These are phyloP conservation scores for Epithemia pelagica DNA, from an alignment of 108 stramenopile genomes.

Conservation along the genomic window DNA sequence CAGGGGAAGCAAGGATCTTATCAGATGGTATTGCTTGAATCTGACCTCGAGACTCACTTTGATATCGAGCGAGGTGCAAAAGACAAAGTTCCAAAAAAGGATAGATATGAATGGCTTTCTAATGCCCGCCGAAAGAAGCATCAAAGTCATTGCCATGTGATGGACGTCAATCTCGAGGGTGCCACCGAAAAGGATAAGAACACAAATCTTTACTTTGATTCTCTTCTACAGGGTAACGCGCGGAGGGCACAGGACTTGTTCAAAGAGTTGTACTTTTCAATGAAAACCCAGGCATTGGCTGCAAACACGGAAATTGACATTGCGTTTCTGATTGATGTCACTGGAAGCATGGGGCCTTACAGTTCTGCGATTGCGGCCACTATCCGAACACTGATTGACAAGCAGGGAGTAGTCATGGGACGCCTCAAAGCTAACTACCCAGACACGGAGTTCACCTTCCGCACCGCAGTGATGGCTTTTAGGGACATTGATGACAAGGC, in stretches of 20 bases:
- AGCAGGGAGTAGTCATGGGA: neutral
- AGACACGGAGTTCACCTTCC: neutral
- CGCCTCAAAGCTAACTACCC: neutral
- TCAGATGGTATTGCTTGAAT: slow-evolving; percentile 40
- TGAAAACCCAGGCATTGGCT: neutral
- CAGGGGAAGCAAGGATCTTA: slow-evolving; percentile 58
- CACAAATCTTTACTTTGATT: slow-evolving; percentile 48
- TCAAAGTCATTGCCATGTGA: slow-evolving; percentile 14
- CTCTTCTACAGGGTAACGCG: slow-evolving; percentile 23
- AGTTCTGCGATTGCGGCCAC: neutral
- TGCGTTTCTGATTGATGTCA: neutral
- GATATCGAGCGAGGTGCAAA: slow-evolving; percentile 21
- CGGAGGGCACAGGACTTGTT: neutral
- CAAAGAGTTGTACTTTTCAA: neutral
- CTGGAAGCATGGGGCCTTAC: neutral
- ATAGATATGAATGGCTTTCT: slow-evolving; percentile 41
- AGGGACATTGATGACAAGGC: neutral
- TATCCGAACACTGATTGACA: neutral
- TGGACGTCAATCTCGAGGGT: slow-evolving; percentile 31
- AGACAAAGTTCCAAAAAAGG: slow-evolving; percentile 24
- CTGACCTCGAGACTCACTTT: slow-evolving; percentile 42
- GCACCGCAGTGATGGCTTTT: neutral
- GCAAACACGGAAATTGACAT: neutral
- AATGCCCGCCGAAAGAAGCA: slow-evolving; percentile 23
- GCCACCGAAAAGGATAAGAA: slow-evolving; percentile 32